These are phyloP conservation scores for Glomus cerebriforme DNA, from an alignment of 192 early-diverging fungal species.

Conservation along the genomic window DNA sequence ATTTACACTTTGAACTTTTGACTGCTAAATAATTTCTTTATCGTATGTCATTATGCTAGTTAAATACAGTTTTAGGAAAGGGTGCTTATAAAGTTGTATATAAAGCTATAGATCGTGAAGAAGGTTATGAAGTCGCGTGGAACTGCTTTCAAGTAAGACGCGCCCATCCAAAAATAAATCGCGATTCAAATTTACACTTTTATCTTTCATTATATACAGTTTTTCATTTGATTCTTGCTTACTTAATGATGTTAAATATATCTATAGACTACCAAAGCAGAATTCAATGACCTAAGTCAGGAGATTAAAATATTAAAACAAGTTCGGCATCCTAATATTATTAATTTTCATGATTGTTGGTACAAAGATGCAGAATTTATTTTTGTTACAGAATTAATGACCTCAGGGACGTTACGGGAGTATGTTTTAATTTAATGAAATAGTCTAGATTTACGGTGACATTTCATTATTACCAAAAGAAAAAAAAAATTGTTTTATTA, in stretches of 20 bases:
- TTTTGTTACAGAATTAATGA: conserved; percentile 86
- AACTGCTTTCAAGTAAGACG: conserved; percentile 69
- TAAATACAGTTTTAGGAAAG: conserved; percentile 69
- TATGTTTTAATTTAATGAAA: conserved; percentile 37
- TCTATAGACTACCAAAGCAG: conserved; percentile 66
- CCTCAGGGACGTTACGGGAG: conserved; percentile 80
- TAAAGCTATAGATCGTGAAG: conserved; percentile 84
- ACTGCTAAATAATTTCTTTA: neutral
- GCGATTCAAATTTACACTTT: neutral
- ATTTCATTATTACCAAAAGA: neutral
- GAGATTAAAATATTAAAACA: conserved; percentile 81
- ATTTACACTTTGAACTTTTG: neutral
- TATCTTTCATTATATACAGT: no score
- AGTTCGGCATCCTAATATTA: conserved; percentile 82
- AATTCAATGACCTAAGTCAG: conserved; percentile 69
- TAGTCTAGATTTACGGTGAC: neutral
- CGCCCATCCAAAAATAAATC: neutral
- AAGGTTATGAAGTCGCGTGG: conserved; percentile 91
- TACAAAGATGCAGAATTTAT: conserved; percentile 73
- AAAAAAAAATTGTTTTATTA: neutral
- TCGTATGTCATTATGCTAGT: conserved; percentile 27
- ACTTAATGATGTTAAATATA: neutral
- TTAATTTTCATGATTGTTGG: conserved; percentile 79
- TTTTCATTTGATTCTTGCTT: neutral
- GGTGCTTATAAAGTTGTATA: conserved; percentile 89